These are phyloP conservation scores for Suhomyces ambrosiae DNA, from an alignment of 1,139 yeast genomes.

Conservation along the genomic window DNA sequence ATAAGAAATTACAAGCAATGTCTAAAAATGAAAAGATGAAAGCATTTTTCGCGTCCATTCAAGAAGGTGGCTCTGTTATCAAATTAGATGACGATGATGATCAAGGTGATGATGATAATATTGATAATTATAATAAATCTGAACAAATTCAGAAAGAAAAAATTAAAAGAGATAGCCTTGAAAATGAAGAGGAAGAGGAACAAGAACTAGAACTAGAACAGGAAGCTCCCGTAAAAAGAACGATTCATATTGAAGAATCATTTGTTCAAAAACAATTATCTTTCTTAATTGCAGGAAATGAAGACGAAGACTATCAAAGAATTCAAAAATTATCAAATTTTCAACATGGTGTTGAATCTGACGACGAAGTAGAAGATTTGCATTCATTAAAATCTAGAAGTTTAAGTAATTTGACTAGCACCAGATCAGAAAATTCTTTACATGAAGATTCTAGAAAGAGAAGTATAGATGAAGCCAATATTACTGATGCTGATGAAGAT, in stretches of 20 bases:
- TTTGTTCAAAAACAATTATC: slow-evolving; percentile 68
- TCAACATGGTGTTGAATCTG: slow-evolving; percentile 43
- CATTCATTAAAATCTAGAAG: slow-evolving; percentile 51
- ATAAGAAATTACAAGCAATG: slow-evolving; percentile 51
- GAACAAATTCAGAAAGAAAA: slow-evolving; percentile 17
- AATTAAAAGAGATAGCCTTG: slow-evolving; percentile 15
- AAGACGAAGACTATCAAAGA: slow-evolving; percentile 36
- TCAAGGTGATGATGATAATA: slow-evolving; percentile 37
- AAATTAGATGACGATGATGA: slow-evolving; percentile 33
- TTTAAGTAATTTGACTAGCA: slow-evolving; percentile 34
- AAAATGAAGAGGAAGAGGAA: slow-evolving; percentile 13
- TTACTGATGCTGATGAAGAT: slow-evolving; percentile 31
- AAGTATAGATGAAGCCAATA: slow-evolving; percentile 6
- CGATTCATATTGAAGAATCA: slow-evolving; percentile 47
- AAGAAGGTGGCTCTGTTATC: slow-evolving; percentile 41
- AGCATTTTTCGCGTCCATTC: slow-evolving; percentile 75
- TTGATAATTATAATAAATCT: slow-evolving; percentile 23
- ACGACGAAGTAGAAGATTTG: slow-evolving; percentile 48
- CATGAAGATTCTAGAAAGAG: slow-evolving; percentile 16
- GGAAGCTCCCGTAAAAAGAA: slow-evolving; percentile 24
- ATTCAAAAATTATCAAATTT: slow-evolving; percentile 35
- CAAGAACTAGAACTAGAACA: slow-evolving; percentile 24
- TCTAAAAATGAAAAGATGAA: slow-evolving; percentile 57
- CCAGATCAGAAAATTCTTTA: slow-evolving; percentile 23
- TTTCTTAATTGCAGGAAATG: slow-evolving; percentile 49